Percentiles rank a stretch among this genome's conserved stretches.
Evolutionary conservation across 1,284 basidiomycete genomes (phyloP).

Genomic region (Sporisorium reilianum): DNA sequence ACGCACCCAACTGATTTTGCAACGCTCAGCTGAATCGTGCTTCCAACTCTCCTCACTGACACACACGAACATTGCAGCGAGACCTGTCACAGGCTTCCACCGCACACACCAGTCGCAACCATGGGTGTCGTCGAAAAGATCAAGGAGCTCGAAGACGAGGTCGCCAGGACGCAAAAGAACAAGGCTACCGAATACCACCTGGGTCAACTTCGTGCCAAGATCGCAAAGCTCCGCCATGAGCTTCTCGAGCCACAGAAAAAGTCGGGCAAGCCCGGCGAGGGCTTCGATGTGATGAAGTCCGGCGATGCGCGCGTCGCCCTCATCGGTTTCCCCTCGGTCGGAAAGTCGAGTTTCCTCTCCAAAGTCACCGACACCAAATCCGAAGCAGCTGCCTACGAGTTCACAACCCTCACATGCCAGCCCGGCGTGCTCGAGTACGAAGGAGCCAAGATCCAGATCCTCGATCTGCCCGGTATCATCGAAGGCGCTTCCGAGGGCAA

Average conservation of each 20-base stretch:
- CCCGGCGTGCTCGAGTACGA: constrained; percentile 70
- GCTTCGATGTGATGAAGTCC: constrained; percentile 67
- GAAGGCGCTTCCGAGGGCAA: constrained; percentile 86
- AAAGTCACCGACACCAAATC: constrained; percentile 92
- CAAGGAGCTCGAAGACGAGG: constrained; percentile 97
- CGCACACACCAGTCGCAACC: constrained; percentile 6
- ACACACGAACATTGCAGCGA: neutral
- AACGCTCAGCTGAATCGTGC: neutral
- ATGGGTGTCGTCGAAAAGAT: constrained; percentile 74
- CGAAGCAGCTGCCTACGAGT: constrained; percentile 92
- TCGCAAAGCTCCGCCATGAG: constrained; percentile 65
- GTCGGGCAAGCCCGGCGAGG: constrained; percentile 59
- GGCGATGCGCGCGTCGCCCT: constrained; percentile 77
- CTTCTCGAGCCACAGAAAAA: constrained; percentile 65
- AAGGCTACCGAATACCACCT: constrained; percentile 67
- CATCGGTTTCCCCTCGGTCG: constrained; percentile 83
- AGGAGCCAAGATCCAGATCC: constrained; percentile 70
- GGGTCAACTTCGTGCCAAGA: constrained; percentile 64
- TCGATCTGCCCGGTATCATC: constrained; percentile 97
- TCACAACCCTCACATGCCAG: constrained; percentile 82
- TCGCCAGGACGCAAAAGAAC: constrained; percentile 76
- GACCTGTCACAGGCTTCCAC: neutral
- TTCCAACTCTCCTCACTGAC: neutral
- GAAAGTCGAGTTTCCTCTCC: constrained; percentile 89
- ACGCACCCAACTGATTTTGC: neutral